Evolutionary conservation across 2,329 filamentous ascomycete species (phyloP), one percentile per base, ranked within the genome.

Genomic region (Chaetomium olivaceum): DNA sequence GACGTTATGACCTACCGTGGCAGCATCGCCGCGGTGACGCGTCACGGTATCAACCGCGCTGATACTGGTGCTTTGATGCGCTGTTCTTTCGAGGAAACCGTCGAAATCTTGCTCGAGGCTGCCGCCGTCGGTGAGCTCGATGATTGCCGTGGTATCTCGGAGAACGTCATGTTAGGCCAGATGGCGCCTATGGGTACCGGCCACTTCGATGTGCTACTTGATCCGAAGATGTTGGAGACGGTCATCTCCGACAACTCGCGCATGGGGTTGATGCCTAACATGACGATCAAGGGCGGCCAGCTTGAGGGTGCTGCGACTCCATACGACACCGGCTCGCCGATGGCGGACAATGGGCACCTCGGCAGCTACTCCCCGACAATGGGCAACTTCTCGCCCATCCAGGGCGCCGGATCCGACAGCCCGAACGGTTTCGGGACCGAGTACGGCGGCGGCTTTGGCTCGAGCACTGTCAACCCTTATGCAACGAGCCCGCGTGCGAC

Each of bases 71-170:
- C 95, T 11, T 85, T 99, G 73, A 99, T 99, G 95, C 91, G 95
- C 78, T 99, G 96, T 84, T 99, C 95, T 1, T 99, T 99, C 80
- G 95, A 99, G 80, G 96, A 99, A 79, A 99, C 95, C 0, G 95
- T 99, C 50, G 96, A 99, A 76, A 99, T 99, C 82, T 83, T 99
- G 61, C 87, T 99, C 23, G 95, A 99, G 76, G 96, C 95, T 67
- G 95, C 95, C 27, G 92, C 93, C 19, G 92, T 92, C 59, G 95
- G 95, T 76, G 95, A 99, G 78, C 85, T 99, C 36, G 95, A 99
- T 75, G 95, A 99, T 79, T 99, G 96, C 81, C 91, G 93, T 67
- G 95, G 95, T 84, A 94, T 99, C 59, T 98, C 95, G 19, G 95
- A 99, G 81, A 99, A 99, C 81, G 90, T 99, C 76, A 99, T 99